Conservation (phyloP, 306 rosid genomes). For the Lotus japonicus region DNA sequence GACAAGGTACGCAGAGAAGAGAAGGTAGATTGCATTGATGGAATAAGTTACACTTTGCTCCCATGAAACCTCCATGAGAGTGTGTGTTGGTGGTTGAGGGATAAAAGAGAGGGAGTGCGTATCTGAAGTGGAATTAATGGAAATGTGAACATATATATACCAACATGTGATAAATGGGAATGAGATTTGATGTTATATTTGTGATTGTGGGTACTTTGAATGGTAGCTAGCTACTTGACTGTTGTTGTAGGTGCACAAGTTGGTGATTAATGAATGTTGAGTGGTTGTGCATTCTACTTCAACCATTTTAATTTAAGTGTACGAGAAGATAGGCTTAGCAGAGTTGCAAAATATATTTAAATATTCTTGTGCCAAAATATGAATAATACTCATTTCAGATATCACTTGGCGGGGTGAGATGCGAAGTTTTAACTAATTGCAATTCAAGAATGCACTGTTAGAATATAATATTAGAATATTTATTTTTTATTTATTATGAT, state of each 20-base stretch:
- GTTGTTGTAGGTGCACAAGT: neutral
- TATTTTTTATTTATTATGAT: too few species aligned
- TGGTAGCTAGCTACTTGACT: slow-evolving; percentile 28
- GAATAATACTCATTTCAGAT: too few species aligned
- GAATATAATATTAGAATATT: too few species aligned
- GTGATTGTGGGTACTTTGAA: slow-evolving; percentile 27
- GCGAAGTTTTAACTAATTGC: too few species aligned
- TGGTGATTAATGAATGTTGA: slow-evolving; percentile 23
- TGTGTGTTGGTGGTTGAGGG: neutral
- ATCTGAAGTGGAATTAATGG: neutral
- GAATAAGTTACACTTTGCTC: slow-evolving; percentile 56
- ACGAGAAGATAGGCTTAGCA: neutral
- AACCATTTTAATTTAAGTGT: slow-evolving; percentile 9
- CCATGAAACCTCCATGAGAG: slow-evolving; percentile 55
- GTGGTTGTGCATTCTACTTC: slow-evolving; percentile 30
- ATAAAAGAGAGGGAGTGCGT: neutral
- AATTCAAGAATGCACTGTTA: too few species aligned
- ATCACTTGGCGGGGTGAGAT: too few species aligned
- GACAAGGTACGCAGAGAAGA: slow-evolving; percentile 73
- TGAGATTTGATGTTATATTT: neutral
- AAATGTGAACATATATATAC: neutral
- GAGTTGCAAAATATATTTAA: neutral
- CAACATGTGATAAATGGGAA: neutral
- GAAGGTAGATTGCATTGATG: slow-evolving; percentile 68
- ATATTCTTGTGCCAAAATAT: too few species aligned